Base-by-base conservation (phyloP, 169 alveolate genomes). In the Cystoisospora suis region DNA sequence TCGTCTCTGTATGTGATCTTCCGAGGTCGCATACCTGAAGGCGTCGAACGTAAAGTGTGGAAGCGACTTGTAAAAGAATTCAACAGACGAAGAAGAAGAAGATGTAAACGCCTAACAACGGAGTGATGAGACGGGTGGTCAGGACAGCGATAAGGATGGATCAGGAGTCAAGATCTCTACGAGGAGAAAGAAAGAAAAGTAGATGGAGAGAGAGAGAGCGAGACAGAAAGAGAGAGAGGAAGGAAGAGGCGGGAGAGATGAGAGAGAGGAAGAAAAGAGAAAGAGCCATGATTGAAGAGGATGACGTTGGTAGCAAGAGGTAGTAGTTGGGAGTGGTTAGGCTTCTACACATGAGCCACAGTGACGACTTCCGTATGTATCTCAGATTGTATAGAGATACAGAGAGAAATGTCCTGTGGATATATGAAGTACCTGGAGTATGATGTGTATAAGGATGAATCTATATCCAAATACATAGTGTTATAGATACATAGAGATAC, bases 11-110 rank as follows among this genome's bases (percentile, higher is more conserved):
- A 72, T 27, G 38, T 42, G 32, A 46, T 46, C 29, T 86, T 87
- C 53, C 56, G 47, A 1, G 94, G 94, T 17, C 23, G 20, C 36
- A 87, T 87, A 40, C 94, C 94, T 0, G 94, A 92, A 4, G 93
- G 93, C 0, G 36, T 92, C 61, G 38, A 32, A 32, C 15, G 75
- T 0, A 92, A 92, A 75, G 92, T 81, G 46, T 92, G 94, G 94
- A 92, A 92, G 75, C 53, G 88, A 34, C 36, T 56, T 34, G 93
- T 92, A 23, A 92, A 92, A 65, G 93, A 91, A 45, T 53, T 72
- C 44, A 91, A 86, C 42, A 45, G 88, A 20, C 92, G 86, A 53
- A 75, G 85, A 49, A 45, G 94, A 40, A 34, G n/a, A n/a, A n/a
- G n/a, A n/a, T n/a, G n/a, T n/a, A n/a, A n/a, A n/a, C n/a, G n/a